Evolutionary conservation across 2,329 filamentous ascomycete genomes (phyloP).

Genomic region (Colletotrichum destructivum): DNA sequence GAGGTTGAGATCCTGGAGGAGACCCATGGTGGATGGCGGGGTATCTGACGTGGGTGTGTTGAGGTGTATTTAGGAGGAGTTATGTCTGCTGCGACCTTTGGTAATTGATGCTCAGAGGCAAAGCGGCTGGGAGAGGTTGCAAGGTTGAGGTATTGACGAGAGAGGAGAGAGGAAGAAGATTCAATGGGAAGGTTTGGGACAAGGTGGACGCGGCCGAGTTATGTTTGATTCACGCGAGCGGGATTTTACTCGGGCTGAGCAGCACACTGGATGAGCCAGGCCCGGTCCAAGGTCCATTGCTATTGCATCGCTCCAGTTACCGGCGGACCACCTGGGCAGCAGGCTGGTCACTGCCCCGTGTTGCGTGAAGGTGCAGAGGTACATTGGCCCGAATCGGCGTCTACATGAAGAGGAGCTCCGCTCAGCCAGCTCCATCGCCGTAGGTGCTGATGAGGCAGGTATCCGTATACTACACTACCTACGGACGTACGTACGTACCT

Average conservation of each 20-base stretch:
- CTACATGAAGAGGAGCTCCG: slow-evolving; percentile 21
- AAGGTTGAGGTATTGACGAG: slow-evolving; percentile 11
- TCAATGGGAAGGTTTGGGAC: slow-evolving; percentile 19
- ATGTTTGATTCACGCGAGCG: slow-evolving; percentile 41
- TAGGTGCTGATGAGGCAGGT: neutral
- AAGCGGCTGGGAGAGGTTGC: neutral
- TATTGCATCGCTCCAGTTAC: slow-evolving; percentile 11
- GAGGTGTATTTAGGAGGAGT: slow-evolving; percentile 3
- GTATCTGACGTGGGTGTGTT: slow-evolving; percentile 17
- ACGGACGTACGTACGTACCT: neutral
- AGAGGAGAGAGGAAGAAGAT: neutral
- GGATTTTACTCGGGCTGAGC: slow-evolving; percentile 41
- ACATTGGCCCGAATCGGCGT: slow-evolving; percentile 15
- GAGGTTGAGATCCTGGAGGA: slow-evolving; percentile 61
- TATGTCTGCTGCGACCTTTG: slow-evolving; percentile 18
- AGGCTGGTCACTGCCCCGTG: neutral
- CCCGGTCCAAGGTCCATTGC: slow-evolving; percentile 19
- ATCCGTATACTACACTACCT: too few relatives aligned
- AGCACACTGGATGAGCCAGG: slow-evolving; percentile 12
- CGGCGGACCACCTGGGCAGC: neutral
- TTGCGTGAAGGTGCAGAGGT: slow-evolving; percentile 9
- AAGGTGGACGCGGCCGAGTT: slow-evolving; percentile 36
- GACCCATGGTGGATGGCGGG: slow-evolving; percentile 48
- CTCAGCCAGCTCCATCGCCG: slow-evolving; percentile 15
- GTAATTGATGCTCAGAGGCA: slow-evolving; percentile 12